Percentiles rank a stretch among this genome's conserved stretches.
These are phyloP conservation scores for Rhynchosporium graminicola DNA, from an alignment of 2,329 filamentous ascomycete species.

Conservation along the genomic window DNA sequence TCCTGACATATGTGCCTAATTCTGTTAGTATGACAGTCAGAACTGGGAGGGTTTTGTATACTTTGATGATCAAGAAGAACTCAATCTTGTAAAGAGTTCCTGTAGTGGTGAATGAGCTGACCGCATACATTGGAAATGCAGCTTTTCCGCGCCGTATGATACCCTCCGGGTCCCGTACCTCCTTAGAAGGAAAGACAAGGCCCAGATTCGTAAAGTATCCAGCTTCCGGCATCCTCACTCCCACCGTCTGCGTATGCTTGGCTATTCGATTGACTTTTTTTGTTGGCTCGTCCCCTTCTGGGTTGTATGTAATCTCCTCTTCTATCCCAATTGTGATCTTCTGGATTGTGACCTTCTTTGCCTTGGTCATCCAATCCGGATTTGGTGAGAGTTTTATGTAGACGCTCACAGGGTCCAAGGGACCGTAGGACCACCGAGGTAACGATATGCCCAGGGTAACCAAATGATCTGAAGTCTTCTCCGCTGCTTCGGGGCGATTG, in stretches of 20 bases:
- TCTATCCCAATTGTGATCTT: conserved; percentile 94
- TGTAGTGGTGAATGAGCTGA: conserved; percentile 89
- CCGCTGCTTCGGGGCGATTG: conserved; percentile 88
- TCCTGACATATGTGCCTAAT: conserved; percentile 80
- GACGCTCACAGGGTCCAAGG: conserved; percentile 90
- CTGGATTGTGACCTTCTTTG: conserved; percentile 87
- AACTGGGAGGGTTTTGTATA: conserved; percentile 45
- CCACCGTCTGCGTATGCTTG: conserved; percentile 28
- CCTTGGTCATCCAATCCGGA: conserved; percentile 86
- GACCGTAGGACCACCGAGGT: conserved; percentile 94
- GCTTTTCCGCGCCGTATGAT: conserved; percentile 82
- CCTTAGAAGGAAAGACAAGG: conserved; percentile 86
- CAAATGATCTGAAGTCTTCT: conserved; percentile 83
- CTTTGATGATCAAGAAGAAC: conserved; percentile 93
- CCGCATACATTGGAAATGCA: conserved; percentile 85
- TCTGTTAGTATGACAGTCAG: conserved; percentile 22
- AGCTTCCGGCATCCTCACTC: conserved; percentile 71
- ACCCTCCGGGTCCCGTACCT: conserved; percentile 82
- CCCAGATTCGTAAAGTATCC: conserved; percentile 93
- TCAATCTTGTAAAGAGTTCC: conserved; percentile 97
- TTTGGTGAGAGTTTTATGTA: conserved; percentile 95
- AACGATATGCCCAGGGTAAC: conserved; percentile 90
- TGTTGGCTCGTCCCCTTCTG: conserved; percentile 91
- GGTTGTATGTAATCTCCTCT: conserved; percentile 98
- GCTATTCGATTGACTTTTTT: conserved; percentile 83